Evolutionary conservation across 441 rosid species (phyloP).

Genomic region (Eutrema salsugineum): DNA sequence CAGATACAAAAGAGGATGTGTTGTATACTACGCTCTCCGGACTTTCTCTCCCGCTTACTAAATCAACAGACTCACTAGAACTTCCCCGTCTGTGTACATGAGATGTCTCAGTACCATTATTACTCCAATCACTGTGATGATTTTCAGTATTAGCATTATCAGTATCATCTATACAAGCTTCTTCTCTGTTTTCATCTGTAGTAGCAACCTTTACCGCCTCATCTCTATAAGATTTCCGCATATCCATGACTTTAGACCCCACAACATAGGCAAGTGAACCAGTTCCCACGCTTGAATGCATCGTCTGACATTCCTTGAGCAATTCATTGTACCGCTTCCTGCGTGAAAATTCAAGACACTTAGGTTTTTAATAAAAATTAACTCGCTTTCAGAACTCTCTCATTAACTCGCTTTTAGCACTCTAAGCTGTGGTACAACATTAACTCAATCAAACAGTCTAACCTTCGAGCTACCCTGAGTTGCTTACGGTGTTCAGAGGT

Average conservation of each 20-base stretch:
- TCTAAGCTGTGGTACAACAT: background rate
- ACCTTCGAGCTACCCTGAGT: slow-evolving; percentile 86
- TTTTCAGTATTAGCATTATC: slow-evolving; percentile 41
- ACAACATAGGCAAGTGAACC: slow-evolving; percentile 90
- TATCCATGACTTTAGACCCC: slow-evolving; percentile 97
- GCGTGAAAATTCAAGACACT: slow-evolving; percentile 28
- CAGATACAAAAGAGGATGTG: slow-evolving; percentile 48
- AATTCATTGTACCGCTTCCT: slow-evolving; percentile 76
- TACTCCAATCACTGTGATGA: slow-evolving; percentile 45
- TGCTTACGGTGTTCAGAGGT: slow-evolving; percentile 74
- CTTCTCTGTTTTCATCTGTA: slow-evolving; percentile 39
- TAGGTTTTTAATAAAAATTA: background rate
- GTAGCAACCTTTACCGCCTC: slow-evolving; percentile 44
- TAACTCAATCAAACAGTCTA: slow-evolving; percentile 14
- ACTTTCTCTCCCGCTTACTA: slow-evolving; percentile 60
- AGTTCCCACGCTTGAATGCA: slow-evolving; percentile 96
- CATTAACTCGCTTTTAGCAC: background rate
- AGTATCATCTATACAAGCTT: slow-evolving; percentile 38
- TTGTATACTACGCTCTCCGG: slow-evolving; percentile 51
- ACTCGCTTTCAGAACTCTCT: background rate
- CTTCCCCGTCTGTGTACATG: slow-evolving; percentile 50
- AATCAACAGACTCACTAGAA: slow-evolving; percentile 63
- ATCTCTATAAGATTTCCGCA: slow-evolving; percentile 79
- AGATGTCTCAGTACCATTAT: slow-evolving; percentile 55
- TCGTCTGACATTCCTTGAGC: slow-evolving; percentile 72